These are phyloP conservation scores for Hypoxylon rickii DNA, from an alignment of 495 filamentous ascomycete genomes.

Conservation along the genomic window DNA sequence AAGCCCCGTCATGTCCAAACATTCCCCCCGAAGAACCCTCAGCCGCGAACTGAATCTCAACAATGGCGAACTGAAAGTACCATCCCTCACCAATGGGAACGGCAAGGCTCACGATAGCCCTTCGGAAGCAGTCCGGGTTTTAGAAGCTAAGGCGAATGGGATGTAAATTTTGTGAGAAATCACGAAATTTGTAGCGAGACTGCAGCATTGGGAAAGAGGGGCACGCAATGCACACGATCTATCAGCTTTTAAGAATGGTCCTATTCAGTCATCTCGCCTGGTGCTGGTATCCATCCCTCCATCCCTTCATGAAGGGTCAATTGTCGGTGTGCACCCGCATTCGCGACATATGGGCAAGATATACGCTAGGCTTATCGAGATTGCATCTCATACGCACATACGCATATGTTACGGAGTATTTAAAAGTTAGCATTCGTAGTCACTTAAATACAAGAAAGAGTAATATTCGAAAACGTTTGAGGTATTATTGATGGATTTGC, in stretches of 20 bases:
- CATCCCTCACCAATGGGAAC: constrained; percentile 37
- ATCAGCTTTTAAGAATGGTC: not conserved
- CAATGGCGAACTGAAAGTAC: constrained; percentile 7
- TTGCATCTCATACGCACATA: too few relatives aligned
- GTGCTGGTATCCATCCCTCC: not conserved
- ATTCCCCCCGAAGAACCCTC: constrained; percentile 37
- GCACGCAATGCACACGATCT: constrained; percentile 6
- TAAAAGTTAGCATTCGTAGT: too few relatives aligned
- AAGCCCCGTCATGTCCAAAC: constrained; percentile 58
- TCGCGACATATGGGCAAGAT: not conserved
- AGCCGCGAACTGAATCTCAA: constrained; percentile 47
- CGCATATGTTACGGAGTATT: too few relatives aligned
- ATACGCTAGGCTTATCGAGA: too few relatives aligned
- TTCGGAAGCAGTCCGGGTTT: constrained; percentile 42
- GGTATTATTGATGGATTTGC: too few relatives aligned
- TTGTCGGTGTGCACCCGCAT: constrained; percentile 20
- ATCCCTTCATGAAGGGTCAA: constrained; percentile 1
- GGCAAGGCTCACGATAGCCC: constrained; percentile 25
- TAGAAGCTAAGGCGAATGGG: constrained; percentile 54
- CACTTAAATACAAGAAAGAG: too few relatives aligned
- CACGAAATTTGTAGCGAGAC: too few relatives aligned
- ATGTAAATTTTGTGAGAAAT: constrained; percentile 30
- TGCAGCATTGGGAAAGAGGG: not conserved
- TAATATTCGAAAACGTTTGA: too few relatives aligned
- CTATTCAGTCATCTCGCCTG: not conserved